These are phyloP conservation scores for Voacanga thouarsii DNA, from an alignment of 257 asterid species.

Conservation along the genomic window DNA sequence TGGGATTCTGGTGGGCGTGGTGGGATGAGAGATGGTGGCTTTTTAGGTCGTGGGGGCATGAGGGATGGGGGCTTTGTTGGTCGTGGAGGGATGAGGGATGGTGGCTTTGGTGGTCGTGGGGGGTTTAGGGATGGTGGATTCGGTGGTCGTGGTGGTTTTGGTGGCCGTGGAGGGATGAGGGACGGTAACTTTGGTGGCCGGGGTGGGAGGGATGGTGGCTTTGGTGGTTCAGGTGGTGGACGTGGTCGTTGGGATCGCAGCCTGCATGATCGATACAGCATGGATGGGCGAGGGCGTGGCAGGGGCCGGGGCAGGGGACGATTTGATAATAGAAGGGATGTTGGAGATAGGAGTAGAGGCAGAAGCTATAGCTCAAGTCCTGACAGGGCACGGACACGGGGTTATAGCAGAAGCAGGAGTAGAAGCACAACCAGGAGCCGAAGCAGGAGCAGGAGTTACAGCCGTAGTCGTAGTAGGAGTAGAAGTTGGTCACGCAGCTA, in stretches of 20 bases:
- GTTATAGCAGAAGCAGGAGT: conserved; percentile 51
- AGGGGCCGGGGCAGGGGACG: conserved; percentile 74
- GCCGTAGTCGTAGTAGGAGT: conserved; percentile 52
- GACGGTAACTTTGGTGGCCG: conserved; percentile 55
- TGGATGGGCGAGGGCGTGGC: conserved; percentile 69
- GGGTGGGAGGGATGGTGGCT: conserved; percentile 54
- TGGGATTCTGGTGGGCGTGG: conserved; percentile 81
- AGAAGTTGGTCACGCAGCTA: conserved; percentile 60
- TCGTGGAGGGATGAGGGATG: conserved; percentile 63
- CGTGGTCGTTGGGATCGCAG: conserved; percentile 75
- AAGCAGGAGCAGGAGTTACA: conserved; percentile 44
- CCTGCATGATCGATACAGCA: conserved; percentile 41
- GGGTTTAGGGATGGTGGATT: conserved; percentile 59
- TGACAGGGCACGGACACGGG: conserved; percentile 76
- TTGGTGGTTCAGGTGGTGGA: conserved; percentile 44
- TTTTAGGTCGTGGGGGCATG: conserved; percentile 64
- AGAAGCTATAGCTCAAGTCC: conserved; percentile 70
- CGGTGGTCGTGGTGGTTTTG: conserved; percentile 53
- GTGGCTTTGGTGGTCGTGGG: conserved; percentile 55
- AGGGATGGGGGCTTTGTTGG: conserved; percentile 43
- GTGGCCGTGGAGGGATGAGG: conserved; percentile 53
- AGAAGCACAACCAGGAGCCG: conserved; percentile 42
- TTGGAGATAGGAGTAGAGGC: conserved; percentile 60
- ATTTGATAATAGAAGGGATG: conserved; percentile 64
- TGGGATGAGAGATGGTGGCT: conserved; percentile 59